A percentile compares a stretch with the other conserved stretches of the same genome.
These are phyloP conservation scores for Porphyrellus cyaneotinctus DNA, from an alignment of 768 basidiomycete species.

Conservation along the genomic window DNA sequence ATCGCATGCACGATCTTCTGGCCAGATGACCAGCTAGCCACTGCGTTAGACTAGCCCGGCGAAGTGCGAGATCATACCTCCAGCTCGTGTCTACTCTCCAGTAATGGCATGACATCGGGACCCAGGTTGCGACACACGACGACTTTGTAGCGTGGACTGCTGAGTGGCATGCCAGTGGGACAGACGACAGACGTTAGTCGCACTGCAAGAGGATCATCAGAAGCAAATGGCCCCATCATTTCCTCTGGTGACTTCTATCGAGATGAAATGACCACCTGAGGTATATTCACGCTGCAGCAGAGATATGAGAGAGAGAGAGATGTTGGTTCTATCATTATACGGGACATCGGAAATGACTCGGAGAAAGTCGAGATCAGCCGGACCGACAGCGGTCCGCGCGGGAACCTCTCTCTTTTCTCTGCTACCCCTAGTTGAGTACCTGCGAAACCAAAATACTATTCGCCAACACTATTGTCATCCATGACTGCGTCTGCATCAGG, in stretches of 20 bases:
- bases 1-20: slow-evolving; percentile 52
- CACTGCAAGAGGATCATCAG: slow-evolving; percentile 1
- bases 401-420: background rate
- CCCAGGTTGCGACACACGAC: slow-evolving; percentile 62
- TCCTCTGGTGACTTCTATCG: background rate
- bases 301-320: too few relatives aligned
- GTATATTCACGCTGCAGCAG: too few relatives aligned
- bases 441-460: slow-evolving; percentile 19
- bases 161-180: too few relatives aligned
- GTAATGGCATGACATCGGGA: slow-evolving; percentile 56
- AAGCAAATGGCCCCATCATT: slow-evolving; percentile 28
- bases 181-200: slow-evolving; percentile 28
- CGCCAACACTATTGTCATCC: slow-evolving; percentile 38
- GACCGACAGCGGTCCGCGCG: slow-evolving; percentile 1
- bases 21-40: slow-evolving; percentile 45
- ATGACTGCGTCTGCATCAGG: slow-evolving; percentile 41
- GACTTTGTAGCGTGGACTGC: slow-evolving; percentile 35
- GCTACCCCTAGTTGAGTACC: background rate
- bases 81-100: slow-evolving; percentile 46
- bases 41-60: background rate
- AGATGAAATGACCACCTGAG: too few relatives aligned
- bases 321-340: too few relatives aligned
- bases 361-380: too few relatives aligned
- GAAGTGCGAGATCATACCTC: slow-evolving; percentile 39
- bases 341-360: too few relatives aligned